Base-by-base conservation (phyloP, 2,329 filamentous ascomycete genomes). In the Cercospora berteroae region DNA sequence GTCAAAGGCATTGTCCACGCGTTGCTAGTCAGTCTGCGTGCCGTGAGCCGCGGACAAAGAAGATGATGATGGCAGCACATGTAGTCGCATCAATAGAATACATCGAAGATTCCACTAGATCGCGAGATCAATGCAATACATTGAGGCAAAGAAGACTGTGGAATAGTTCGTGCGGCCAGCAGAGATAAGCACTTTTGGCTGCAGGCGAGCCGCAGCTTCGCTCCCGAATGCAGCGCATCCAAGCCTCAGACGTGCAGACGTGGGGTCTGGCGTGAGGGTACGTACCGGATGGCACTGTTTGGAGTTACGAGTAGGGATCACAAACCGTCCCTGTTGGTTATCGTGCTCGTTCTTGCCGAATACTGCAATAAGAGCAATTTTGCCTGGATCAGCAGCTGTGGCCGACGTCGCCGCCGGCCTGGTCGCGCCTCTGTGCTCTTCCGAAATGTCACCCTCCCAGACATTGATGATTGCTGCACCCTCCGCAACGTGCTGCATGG, bases 301-400 rank as follows among this genome's bases (percentile, higher is more conserved):
- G 55, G 31, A 42, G 50, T 64, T 64, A 64, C 61, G 50, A 64
- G 50, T 58, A 58, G 50, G 61, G 50, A 58, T 57, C 60, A 56
- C 61, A 29, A 44, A 64, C 39, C 18, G 29, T 58, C 29, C 55
- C 50, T 64, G 60, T 57, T 63, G 48, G 50, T 39, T 63, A 42
- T 63, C 50, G 61, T 64, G 61, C 61, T 57, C 52, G 20, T 44
- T 58, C 55, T 36, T 58, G 31, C 55, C 27, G 27, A 18, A 58
- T 20, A 36, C 27, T 20, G 29, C 31, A 33, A 23, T 18, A 52
- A 18, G 55, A 58, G 55, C 31, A 36, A 36, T 18, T 36, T 31
- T 36, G 55, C 18, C 16, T 20, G 27, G 27, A 36, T 58, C 55
- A 29, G 60, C 33, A 44, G 61, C 36, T 52, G 61, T 42, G 23